Base-by-base conservation (phyloP, 306 rosid genomes). In the Prunus davidiana region DNA sequence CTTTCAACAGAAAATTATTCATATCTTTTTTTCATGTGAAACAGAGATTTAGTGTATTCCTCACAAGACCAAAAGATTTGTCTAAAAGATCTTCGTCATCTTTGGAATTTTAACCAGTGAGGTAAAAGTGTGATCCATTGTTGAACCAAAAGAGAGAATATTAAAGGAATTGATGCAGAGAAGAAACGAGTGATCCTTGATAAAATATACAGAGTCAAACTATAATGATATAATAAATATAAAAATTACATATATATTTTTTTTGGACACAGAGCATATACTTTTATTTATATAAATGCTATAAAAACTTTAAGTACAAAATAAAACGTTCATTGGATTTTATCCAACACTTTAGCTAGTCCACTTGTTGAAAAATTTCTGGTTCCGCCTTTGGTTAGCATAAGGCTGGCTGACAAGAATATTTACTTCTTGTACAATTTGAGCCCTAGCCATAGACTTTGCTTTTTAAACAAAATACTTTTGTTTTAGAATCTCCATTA, bases 361-460 rank as follows among this genome's bases (percentile, higher is more conserved):
- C 4, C 32, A 30, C 32, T 0, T 4, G 32, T 30, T 30, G 32
- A 30, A 34, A 34, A 5, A 1, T 5, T 34, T 34, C 2, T 5
- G 2, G 8, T 5, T 34, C 41, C 41, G 8, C 41, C 24, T 54
- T 57, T 57, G 28, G 58, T 46, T 25, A 45, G 77, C 45, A 60
- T 7, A 2, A 69, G 65, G 76, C 77, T 73, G 84, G 41, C 41
- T 34, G 41, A 82, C 82, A 84, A 79, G 90, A 88, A 85, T 91
- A 79, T 90, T 77, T 83, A 8, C 3, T 74, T 50, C 80, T 61
- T 55, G 55, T 66, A 77, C 79, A 68, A n/a, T 50, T 79, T 46
- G 75, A 82, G 47, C 84, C 78, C 87, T 67, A 38, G 82, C 82
- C 86, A 72, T 79, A 38, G 24, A 82, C 56, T 83, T 73, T 66